Base-by-base conservation (phyloP, 306 rosid genomes). In the Corylus avellana region DNA sequence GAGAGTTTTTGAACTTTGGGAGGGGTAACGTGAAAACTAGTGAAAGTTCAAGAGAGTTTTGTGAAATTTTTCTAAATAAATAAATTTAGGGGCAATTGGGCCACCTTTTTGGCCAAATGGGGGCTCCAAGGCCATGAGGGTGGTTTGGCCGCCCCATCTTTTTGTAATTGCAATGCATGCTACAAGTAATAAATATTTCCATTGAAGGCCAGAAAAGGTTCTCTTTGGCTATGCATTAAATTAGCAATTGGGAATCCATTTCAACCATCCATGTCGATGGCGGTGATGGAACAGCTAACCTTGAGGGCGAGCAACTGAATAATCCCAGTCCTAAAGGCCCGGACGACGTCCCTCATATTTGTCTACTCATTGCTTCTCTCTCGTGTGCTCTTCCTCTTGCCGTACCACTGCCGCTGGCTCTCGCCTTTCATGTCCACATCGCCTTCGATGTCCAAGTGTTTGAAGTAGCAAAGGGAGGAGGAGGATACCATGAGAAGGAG, bases 241-340 rank as follows among this genome's bases (percentile, higher is more conserved):
- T 39, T 39, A 39, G 44, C 44, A 39, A 39, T 39, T 39, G 44
- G 5, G 49, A 70, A 46, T 68, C 79, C 73, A n/a, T 81, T 80
- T 49, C 82, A 61, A 82, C 85, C 84, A 90, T 91, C 47, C 84
- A 49, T 75, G 88, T 79, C 86, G 63, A 89, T 85, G 77, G 78
- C 72, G 59, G 91, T 76, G 87, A 87, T 93, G 92, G 99, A 96
- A 78, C 99, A 83, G 37, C 89, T 96, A 32, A 96, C 99, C 72
- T 96, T 98, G 12, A 98, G 99, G 5, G 99, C 99, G 1, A 93
- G 99, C 90, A 93, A 91, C 81, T 97, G 99, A 71, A 96, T 96
- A 58, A 91, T 95, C 70, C 98, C 98, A 17, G 81, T 93, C 73
- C 83, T 93, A 10, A 96, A 84, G 82, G 70, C 98, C 8, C 63